Base-by-base conservation (phyloP, 805 yeast species). In the Kodamaea leandrae region DNA sequence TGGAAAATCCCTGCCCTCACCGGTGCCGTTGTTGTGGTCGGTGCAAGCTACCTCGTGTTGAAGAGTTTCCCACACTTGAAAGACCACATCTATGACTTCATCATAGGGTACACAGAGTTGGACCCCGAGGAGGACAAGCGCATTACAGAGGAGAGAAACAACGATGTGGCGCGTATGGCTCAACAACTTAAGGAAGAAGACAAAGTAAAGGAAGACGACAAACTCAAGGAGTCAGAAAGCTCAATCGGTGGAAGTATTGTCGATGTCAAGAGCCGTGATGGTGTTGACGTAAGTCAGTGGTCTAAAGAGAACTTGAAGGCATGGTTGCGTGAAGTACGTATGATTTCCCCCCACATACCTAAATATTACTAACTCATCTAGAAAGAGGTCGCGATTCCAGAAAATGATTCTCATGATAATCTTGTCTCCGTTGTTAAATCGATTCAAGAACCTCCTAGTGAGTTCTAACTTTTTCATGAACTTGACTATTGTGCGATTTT, bases 41-140 rank as follows among this genome's bases (percentile, higher is more conserved):
- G 77, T 17, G 70, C 72, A 3, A 60, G 72, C 0, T 55, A 66
- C 19, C 33, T 76, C 4, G 44, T 74, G 7, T 56, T 76, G 43
- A 64, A 64, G 39, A 76, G 78, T 4, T 76, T 66, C 44, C 81
- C 81, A n/a, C 80, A 76, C 47, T 55, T 75, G 30, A 58, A 57
- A 41, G 46, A 58, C n/a, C 43, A 56, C 9, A 25, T 64, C 13
- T 52, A 45, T 39, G 45, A 54, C 15, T 55, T 47, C 36, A 23
- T 64, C 2, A 45, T 50, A 3, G 60, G 60, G n/a, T 38, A 41
- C 41, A 50, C 45, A 30, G 48, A 46, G 15, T 49, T 43, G 21
- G 49, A 39, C 29, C 44, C 45, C 15, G 38, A 36, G 27, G 45
- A 42, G 10, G 46, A 33, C 29, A 39, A 37, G 5, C 37, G 41